A percentile compares a stretch with the other conserved stretches of the same genome.
Evolutionary conservation across 2,329 filamentous ascomycete genomes (phyloP).

Genomic region (Dactylella cylindrospora): DNA sequence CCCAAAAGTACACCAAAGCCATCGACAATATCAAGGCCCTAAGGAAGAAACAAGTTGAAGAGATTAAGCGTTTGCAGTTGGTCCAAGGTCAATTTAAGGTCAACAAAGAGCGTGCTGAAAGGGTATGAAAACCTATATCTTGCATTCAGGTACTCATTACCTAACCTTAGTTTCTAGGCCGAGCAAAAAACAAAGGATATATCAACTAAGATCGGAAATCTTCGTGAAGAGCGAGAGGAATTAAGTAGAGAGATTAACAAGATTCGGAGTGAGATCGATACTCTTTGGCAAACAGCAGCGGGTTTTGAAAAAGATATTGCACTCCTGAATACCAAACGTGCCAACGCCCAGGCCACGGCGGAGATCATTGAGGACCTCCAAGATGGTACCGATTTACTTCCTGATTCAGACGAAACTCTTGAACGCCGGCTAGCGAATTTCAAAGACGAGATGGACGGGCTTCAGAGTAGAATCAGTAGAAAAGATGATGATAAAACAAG

Average conservation of each 20-base stretch:
- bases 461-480: slow-evolving; percentile 12
- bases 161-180: slow-evolving; percentile 1
- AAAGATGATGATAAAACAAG: slow-evolving; percentile 29
- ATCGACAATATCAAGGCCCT: slow-evolving; percentile 91
- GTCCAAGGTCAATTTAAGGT: slow-evolving; percentile 75
- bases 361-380: slow-evolving; percentile 29
- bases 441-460: slow-evolving; percentile 36
- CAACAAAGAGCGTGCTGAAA: slow-evolving; percentile 81
- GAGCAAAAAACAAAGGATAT: slow-evolving; percentile 37
- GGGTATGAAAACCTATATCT: slow-evolving; percentile 52
- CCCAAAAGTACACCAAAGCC: slow-evolving; percentile 92
- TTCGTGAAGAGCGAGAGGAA: slow-evolving; percentile 33
- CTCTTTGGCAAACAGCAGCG: slow-evolving; percentile 15
- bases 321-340: slow-evolving; percentile 9
- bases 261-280: slow-evolving; percentile 20
- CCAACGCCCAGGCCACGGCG: slow-evolving; percentile 2
- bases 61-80: slow-evolving; percentile 71
- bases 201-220: slow-evolving; percentile 22
- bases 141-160: neutral
- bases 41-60: slow-evolving; percentile 76
- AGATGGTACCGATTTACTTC: slow-evolving; percentile 24
- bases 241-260: slow-evolving; percentile 30
- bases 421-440: slow-evolving; percentile 34
- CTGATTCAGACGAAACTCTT: slow-evolving; percentile 29
- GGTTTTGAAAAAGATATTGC: slow-evolving; percentile 29